Base-by-base conservation (phyloP, 2,329 filamentous ascomycete species). In the Rachicladosporium sp. region DNA sequence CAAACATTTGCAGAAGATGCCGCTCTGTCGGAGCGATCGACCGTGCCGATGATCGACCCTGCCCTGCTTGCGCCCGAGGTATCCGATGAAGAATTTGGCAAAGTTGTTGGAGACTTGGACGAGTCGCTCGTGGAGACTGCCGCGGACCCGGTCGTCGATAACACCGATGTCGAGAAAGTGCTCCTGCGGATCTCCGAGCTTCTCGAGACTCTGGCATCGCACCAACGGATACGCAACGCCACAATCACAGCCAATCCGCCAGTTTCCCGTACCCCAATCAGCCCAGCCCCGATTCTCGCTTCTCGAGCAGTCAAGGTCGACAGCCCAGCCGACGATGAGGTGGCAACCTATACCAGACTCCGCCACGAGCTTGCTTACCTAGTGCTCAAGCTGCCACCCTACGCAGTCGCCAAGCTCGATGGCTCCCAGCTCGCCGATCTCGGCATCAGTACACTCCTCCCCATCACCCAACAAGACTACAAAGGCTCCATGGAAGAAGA, bases 401-500 rank as follows among this genome's bases (percentile, higher is more conserved):
- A 86, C 55, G 83, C 82, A 1, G 82, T 94, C 15, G 80, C 87
- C 4, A 89, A 91, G 53, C 67, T 94, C 45, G 80, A 93, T 51
- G 86, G 86, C 7, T 82, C 93, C 55, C 82, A 87, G 57, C 64
- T 93, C n/a, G 80, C 80, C 23, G 82, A 87, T 42, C 67, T 94
- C 35, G 80, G 84, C 46, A 81, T 93, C 55, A 89, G 80, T 62
- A 84, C 78, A 34, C 85, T 78, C 55, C 73, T 94, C 12, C 65
- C 85, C 43, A 68, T 93, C 35, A 76, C 82, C 44, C 77, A 73
- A 5, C 77, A 80, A 37, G 77, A 86, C 52, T 83, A 83, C 58
- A 74, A 73, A 46, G 87, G 87, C 4, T 76, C 81, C 3, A 79
- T 93, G 75, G 86, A 93, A 50, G 84, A 89, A 50, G 86, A 93